Conservation (phyloP, 176 grass and related monocot species). For the Triticum turgidum region DNA sequence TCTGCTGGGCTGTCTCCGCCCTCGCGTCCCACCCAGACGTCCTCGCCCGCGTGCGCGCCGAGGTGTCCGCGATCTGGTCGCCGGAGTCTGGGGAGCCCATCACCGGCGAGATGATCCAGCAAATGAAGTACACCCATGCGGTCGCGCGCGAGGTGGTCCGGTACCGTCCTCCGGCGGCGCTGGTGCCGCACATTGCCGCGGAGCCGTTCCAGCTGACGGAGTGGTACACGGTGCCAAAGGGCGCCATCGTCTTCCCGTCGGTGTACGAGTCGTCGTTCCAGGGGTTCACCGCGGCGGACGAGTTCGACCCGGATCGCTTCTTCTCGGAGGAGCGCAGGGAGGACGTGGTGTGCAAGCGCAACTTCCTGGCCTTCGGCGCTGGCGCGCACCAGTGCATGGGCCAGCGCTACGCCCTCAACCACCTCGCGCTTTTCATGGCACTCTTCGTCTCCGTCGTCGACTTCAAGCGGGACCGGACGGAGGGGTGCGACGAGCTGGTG, state of each 20-base stretch:
- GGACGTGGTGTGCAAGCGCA: constrained; percentile 67
- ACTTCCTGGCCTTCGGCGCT: constrained; percentile 82
- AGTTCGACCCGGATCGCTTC: constrained; percentile 83
- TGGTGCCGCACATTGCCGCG: constrained; percentile 77
- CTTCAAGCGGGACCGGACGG: constrained; percentile 17
- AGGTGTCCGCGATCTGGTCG: constrained; percentile 52
- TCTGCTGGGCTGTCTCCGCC: constrained; percentile 65
- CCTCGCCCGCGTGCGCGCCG: constrained; percentile 59
- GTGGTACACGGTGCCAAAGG: constrained; percentile 87
- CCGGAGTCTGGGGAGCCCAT: constrained; percentile 63
- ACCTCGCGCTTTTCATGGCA: constrained; percentile 83
- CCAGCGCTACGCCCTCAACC: constrained; percentile 85
- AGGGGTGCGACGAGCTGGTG: constrained; percentile 51
- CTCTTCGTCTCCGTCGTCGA: constrained; percentile 67
- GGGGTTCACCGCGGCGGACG: constrained; percentile 58
- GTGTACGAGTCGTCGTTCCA: constrained; percentile 77
- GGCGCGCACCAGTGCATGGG: constrained; percentile 87
- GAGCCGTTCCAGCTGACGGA: constrained; percentile 78
- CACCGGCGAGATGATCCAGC: constrained; percentile 46
- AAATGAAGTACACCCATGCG: constrained; percentile 76
- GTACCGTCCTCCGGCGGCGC: constrained; percentile 62
- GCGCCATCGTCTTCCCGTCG: constrained; percentile 77
- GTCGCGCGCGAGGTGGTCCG: constrained; percentile 90
- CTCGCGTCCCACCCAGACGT: constrained; percentile 82
- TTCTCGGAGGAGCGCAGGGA: constrained; percentile 61